phyloP scores from a whole-genome alignment of 441 rosid species.

The Breynia disticha region DNA sequence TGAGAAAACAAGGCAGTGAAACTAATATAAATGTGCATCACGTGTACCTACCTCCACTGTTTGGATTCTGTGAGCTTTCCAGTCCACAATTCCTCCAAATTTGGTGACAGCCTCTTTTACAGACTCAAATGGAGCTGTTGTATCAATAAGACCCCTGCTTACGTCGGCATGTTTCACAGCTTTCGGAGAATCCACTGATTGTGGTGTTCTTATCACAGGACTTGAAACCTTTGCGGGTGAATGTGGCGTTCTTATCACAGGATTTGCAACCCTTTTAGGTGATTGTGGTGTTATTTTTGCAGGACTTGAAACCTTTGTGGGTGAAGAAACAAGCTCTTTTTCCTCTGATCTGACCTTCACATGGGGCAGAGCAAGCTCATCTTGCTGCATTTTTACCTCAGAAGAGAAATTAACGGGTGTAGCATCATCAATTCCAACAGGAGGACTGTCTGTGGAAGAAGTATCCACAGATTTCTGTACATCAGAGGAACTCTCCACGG shows the following conservation, averaged over 20 bases:
- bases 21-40: conserved; percentile 5
- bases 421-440: conserved; percentile 22
- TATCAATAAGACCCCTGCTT: conserved; percentile 60
- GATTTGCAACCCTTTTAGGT: no score
- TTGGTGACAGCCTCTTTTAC: conserved; percentile 91
- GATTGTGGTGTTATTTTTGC: no score
- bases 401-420: conserved; percentile 26
- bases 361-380: conserved; percentile 14
- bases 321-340: neutral
- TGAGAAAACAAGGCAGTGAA: conserved; percentile 3
- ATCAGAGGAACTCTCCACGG: conserved; percentile 12
- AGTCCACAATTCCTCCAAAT: conserved; percentile 93
- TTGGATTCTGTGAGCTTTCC: conserved; percentile 86
- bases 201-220: conserved; percentile 17
- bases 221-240: conserved; percentile 13
- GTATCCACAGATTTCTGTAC: conserved; percentile 21
- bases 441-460: conserved; percentile 17
- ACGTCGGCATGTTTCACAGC: conserved; percentile 18
- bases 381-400: conserved; percentile 9
- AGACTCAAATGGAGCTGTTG: conserved; percentile 87
- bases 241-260: no score
- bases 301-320: conserved; percentile 11
- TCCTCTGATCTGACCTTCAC: conserved; percentile 10
- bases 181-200: conserved; percentile 23
- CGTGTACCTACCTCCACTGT: conserved; percentile 54